These are phyloP conservation scores for Setomelanomma holmii DNA, from an alignment of 2,329 filamentous ascomycete genomes.

Conservation along the genomic window DNA sequence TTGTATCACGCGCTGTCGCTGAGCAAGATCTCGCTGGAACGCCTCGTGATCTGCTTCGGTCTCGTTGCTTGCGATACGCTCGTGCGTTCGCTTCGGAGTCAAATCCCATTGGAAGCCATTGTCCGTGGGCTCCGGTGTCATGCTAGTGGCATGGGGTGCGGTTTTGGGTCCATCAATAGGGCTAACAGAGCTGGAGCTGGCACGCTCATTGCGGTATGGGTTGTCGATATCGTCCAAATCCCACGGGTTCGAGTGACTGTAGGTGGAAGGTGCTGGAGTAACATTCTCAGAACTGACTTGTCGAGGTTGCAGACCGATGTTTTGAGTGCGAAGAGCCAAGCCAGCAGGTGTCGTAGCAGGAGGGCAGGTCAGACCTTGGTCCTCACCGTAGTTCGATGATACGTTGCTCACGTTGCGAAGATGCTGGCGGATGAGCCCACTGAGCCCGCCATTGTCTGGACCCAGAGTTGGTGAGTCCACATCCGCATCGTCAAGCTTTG, in stretches of 20 bases:
- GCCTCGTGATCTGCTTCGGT: constrained; percentile 68
- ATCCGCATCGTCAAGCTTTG: constrained; percentile 31
- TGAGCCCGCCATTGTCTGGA: constrained; percentile 70
- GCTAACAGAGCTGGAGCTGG: constrained; percentile 46
- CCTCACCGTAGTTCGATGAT: constrained; percentile 73
- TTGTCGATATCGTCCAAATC: constrained; percentile 60
- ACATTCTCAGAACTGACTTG: constrained; percentile 44
- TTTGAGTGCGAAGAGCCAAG: constrained; percentile 44
- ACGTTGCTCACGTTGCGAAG: constrained; percentile 79
- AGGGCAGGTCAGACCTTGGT: constrained; percentile 53
- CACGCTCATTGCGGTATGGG: constrained; percentile 44
- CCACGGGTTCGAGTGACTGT: constrained; percentile 62
- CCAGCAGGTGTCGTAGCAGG: constrained; percentile 43
- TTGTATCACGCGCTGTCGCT: constrained; percentile 73
- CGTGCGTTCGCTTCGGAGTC: constrained; percentile 57
- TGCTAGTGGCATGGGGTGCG: constrained; percentile 14
- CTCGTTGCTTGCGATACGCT: constrained; percentile 58
- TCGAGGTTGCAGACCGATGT: constrained; percentile 35
- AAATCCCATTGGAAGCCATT: constrained; percentile 53
- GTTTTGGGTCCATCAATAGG: constrained; percentile 37
- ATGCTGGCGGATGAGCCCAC: constrained; percentile 83
- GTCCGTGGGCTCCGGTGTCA: constrained; percentile 17
- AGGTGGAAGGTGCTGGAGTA: constrained; percentile 56
- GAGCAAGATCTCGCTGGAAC: constrained; percentile 75
- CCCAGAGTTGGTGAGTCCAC: constrained; percentile 82